Conservation (phyloP, 2,329 filamentous ascomycete species). For the Penicillium rolfsii region DNA sequence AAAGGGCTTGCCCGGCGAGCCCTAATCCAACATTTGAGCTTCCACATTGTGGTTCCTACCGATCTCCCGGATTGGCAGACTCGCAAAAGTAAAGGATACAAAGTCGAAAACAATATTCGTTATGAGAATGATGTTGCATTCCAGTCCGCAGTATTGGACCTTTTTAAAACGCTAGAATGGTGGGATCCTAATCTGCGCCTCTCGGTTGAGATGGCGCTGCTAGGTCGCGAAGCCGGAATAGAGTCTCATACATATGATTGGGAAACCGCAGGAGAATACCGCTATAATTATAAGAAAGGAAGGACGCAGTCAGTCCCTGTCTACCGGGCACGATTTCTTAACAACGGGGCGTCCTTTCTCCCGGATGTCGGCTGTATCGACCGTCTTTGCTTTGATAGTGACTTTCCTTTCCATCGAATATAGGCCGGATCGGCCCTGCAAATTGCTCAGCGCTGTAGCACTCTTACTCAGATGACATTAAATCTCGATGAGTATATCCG, state of each 20-base stretch:
- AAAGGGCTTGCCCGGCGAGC: neutral
- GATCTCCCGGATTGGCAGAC: conserved; percentile 14
- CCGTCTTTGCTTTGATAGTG: conserved; percentile 7
- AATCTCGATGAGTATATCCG: conserved; percentile 12
- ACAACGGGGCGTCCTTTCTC: conserved; percentile 11
- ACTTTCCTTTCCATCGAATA: neutral
- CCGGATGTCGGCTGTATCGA: conserved; percentile 10
- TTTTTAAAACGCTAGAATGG: conserved; percentile 14
- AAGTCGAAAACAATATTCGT: conserved; percentile 13
- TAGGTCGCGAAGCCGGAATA: conserved; percentile 6
- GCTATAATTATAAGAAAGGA: neutral
- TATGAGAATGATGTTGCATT: conserved; percentile 19
- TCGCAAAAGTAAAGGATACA: conserved; percentile 10
- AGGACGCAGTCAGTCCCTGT: conserved; percentile 9
- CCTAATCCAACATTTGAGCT: conserved; percentile 15
- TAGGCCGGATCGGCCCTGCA: conserved; percentile 6
- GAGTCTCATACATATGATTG: conserved; percentile 14
- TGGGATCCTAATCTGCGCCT: conserved; percentile 15
- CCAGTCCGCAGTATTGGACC: conserved; percentile 1
- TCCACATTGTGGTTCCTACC: conserved; percentile 15
- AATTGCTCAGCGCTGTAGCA: conserved; percentile 7
- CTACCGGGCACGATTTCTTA: conserved; percentile 20
- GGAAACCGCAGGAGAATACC: neutral
- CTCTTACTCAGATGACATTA: conserved; percentile 7
- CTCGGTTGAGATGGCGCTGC: conserved; percentile 5